Evolutionary conservation across 2,329 filamentous ascomycete species (phyloP).

Genomic region (Lachnum nothofagi): DNA sequence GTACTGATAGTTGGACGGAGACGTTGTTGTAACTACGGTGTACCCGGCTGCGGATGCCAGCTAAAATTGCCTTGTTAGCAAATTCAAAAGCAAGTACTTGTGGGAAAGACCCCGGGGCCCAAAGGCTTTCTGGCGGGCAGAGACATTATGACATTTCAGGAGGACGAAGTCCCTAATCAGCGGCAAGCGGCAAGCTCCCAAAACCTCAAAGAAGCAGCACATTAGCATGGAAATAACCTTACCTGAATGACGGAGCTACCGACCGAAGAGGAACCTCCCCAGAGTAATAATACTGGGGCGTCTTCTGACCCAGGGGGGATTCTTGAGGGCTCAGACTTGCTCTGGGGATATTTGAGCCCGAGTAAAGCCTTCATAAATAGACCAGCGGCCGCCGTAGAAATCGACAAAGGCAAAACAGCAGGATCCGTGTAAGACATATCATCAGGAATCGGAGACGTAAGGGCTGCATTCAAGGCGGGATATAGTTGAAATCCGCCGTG

Average conservation of each 20-base stretch:
- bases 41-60: conserved; percentile 33
- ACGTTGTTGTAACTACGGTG: conserved; percentile 36
- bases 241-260: conserved; percentile 32
- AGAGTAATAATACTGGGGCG: conserved; percentile 33
- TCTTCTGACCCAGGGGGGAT: too few relatives aligned
- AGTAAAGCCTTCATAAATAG: conserved; percentile 17
- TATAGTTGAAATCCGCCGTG: too few relatives aligned
- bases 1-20: conserved; percentile 9
- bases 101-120: too few relatives aligned
- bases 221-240: background rate
- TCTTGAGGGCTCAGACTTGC: too few relatives aligned
- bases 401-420: conserved; percentile 28
- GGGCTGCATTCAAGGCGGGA: too few relatives aligned
- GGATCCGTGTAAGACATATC: conserved; percentile 27
- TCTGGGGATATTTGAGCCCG: background rate
- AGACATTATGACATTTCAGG: background rate
- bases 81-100: background rate
- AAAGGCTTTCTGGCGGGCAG: background rate
- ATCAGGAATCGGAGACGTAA: conserved; percentile 20
- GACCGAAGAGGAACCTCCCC: conserved; percentile 11
- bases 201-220: background rate
- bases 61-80: background rate
- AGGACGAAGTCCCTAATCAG: background rate
- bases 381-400: conserved; percentile 30
- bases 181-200: too few relatives aligned